These are phyloP conservation scores for Camillea tinctor DNA, from an alignment of 2,329 filamentous ascomycete species.

Conservation along the genomic window DNA sequence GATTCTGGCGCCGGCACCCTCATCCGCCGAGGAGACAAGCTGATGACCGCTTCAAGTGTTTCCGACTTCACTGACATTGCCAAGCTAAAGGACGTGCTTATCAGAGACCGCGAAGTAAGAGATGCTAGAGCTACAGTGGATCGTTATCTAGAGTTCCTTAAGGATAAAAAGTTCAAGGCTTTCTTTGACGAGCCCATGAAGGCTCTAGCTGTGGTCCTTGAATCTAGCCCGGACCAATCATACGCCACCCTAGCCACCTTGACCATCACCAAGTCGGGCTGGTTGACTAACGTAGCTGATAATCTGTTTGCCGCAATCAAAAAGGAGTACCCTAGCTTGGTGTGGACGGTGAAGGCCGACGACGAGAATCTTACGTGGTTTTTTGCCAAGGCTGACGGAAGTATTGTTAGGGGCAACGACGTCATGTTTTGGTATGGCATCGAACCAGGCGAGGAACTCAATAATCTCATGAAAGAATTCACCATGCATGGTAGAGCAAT, in stretches of 20 bases:
- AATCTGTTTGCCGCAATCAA: conserved; percentile 93
- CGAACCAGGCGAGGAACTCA: conserved; percentile 76
- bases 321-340: conserved; percentile 86
- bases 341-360: conserved; percentile 95
- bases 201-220: conserved; percentile 84
- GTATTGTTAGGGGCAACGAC: conserved; percentile 78
- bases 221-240: conserved; percentile 62
- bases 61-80: conserved; percentile 73
- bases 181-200: conserved; percentile 96
- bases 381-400: conserved; percentile 94
- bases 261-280: conserved; percentile 90
- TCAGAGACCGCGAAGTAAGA: conserved; percentile 77
- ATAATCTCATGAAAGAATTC: conserved; percentile 82
- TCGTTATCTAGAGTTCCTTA: conserved; percentile 77
- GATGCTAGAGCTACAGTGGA: conserved; percentile 84
- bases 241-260: conserved; percentile 86
- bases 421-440: conserved; percentile 97
- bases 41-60: conserved; percentile 70
- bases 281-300: conserved; percentile 91
- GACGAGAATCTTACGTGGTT: conserved; percentile 99
- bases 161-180: conserved; percentile 78
- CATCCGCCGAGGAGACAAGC: conserved; percentile 87
- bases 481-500: conserved; percentile 78
- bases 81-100: conserved; percentile 76
- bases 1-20: conserved; percentile 92